A percentile compares a stretch with the other conserved stretches of the same genome.
These are phyloP conservation scores for Trypanosoma caninum DNA, from an alignment of 208 protist species.

Conservation along the genomic window DNA sequence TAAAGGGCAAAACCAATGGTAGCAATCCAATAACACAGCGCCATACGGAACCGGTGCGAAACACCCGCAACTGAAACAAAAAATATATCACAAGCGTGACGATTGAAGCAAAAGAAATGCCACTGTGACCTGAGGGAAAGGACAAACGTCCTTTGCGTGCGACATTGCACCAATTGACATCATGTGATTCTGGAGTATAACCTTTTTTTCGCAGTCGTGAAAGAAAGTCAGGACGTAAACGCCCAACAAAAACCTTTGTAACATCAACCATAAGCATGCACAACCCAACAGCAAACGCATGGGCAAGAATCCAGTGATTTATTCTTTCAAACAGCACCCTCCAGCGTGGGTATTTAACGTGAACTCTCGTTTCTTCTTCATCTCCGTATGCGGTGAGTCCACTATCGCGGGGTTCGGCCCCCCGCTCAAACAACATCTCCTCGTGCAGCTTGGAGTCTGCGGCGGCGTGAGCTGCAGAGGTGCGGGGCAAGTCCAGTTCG, in stretches of 20 bases:
- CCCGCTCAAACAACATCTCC: not conserved
- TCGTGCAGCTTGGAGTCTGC: too few relatives aligned
- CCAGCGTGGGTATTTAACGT: not conserved
- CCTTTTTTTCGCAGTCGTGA: slow-evolving; percentile 28
- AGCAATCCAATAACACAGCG: slow-evolving; percentile 17
- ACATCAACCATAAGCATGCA: slow-evolving; percentile 37
- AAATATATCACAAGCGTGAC: slow-evolving; percentile 35
- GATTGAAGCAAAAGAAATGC: slow-evolving; percentile 33
- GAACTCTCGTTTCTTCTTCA: not conserved
- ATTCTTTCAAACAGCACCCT: slow-evolving; percentile 25
- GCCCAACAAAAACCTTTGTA: slow-evolving; percentile 62
- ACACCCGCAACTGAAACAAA: slow-evolving; percentile 19
- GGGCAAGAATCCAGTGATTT: slow-evolving; percentile 53
- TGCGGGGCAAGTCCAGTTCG: not conserved
- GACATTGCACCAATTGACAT: slow-evolving; percentile 16
- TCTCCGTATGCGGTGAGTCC: not conserved
- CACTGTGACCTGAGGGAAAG: slow-evolving; percentile 48
- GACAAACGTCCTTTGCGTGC: slow-evolving; percentile 31
- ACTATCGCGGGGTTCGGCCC: not conserved
- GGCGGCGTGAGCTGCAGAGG: not conserved
- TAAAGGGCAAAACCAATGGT: slow-evolving; percentile 31
- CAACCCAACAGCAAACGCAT: slow-evolving; percentile 24
- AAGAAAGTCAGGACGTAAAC: slow-evolving; percentile 64
- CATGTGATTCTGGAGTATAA: slow-evolving; percentile 3
- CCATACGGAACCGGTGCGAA: slow-evolving; percentile 12